Base-by-base conservation (phyloP, 2,329 filamentous ascomycete species). In the Dryadomyces sulphureus region DNA sequence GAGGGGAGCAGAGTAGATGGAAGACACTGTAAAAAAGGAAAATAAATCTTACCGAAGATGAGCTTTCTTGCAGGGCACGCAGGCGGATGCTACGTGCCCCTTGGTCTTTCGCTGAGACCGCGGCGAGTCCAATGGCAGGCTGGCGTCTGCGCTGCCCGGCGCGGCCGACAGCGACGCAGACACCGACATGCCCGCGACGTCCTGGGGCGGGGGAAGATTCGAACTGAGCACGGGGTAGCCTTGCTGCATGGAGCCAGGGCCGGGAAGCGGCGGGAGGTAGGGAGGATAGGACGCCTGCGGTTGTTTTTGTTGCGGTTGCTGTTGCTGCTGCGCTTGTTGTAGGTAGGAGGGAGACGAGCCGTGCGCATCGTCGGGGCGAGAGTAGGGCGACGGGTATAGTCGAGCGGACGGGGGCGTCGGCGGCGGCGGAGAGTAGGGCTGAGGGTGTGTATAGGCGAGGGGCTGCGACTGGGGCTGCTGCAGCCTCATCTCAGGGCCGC, bases 1-100 rank as follows among this genome's bases (percentile, higher is more conserved):
- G 27, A 32, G 20, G 35, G 16, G 38, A 35, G 51, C 49, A 22
- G 27, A 47, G 14, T 4, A 5, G 36, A 21, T 20, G 21, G 11
- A 7, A 16, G 20, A 27, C 19, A 36, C 17, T 2, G 24, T 41
- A 20, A 9, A n/a, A 41, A 42, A 5, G 38, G n/a, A n/a, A n/a
- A 25, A 14, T 30, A 32, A 36, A 35, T n/a, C 67, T 58, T 64
- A 79, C 75, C 77, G 70, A 52, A 92, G 71, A 72, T 92, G 85
- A 34, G 85, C 85, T 61, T 78, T 79, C 60, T 90, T 90, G 66
- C 85, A 92, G 49, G 87, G 86, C 54, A 90, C 80, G 59, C 85
- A 92, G 22, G 85, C 85, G 32, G 84, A 89, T 43, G 84, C 83
- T 45, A 90, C 85, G 65, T 92, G 85, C 14, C 83, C 82, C 59